Base-by-base conservation (phyloP, 2,329 filamentous ascomycete genomes). In the Cryphonectria japonica region DNA sequence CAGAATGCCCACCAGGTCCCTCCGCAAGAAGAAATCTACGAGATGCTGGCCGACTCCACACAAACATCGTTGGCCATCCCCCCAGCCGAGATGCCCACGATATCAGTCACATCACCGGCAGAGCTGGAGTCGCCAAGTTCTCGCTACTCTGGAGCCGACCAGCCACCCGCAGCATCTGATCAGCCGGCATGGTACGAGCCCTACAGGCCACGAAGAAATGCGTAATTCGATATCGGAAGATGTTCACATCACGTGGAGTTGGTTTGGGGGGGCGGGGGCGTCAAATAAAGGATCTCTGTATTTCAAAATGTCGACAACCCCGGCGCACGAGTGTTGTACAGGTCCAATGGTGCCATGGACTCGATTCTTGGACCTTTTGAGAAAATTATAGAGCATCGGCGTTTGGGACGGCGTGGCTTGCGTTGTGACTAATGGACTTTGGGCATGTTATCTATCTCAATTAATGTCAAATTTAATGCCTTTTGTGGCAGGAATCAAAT, bases 11-110 rank as follows among this genome's bases (percentile, higher is more conserved):
- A 66, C 54, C 74, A 69, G 62, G 74, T 65, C 19, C 72, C 76
- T 66, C 62, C 75, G 16, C 54, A 22, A 6, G 32, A 66, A 19
- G 73, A 73, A 37, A 68, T 74, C 0, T 70, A 60, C 16, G 75
- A 76, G 63, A 70, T 75, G 66, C 34, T 65, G 16, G 72, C 62
- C 43, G 62, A 69, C 29, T n/a, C 65, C 22, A 32, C 65, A 16
- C 65, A 63, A 16, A 7, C 62, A 22, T 50, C 65, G 29, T 16
- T 54, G 37, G 73, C 69, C 32, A 60, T 46, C 1, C 32, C 60
- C 43, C 75, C 76, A 0, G 75, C 73, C 14, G 78, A 79, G 73
- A 77, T 80, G 75, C 76, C 76, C 0, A 74, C 74, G 11, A 72
- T 73, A 16, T 73, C 75, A 1, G 66, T 75, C 4, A 70, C 50